phyloP scores from a whole-genome alignment of 83 land plant species.

The Larix sibirica region DNA sequence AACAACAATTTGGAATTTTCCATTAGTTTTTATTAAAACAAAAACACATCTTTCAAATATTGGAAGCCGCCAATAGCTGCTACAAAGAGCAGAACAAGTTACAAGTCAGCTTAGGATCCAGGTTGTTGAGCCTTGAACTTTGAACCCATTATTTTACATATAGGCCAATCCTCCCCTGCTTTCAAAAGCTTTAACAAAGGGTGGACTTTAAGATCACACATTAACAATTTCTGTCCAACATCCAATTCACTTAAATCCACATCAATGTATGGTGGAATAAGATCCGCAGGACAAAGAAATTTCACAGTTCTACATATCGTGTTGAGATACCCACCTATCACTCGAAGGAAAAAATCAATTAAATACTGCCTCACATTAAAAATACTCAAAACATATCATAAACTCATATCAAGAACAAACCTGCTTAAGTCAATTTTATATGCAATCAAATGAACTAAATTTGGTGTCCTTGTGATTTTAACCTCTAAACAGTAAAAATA shows the following conservation, averaged over 20 bases:
- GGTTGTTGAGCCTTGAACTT: conserved; percentile 2
- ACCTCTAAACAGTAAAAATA: no score
- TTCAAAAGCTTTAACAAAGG: conserved; percentile 38
- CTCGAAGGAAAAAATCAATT: not conserved
- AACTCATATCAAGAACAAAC: not conserved
- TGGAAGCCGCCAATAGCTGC: not conserved
- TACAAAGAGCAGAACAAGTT: not conserved
- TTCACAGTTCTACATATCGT: conserved; percentile 80
- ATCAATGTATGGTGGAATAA: conserved; percentile 86
- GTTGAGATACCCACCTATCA: conserved; percentile 77
- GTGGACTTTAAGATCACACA: conserved; percentile 83
- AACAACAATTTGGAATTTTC: not conserved
- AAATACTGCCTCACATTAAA: not conserved
- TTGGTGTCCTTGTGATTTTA: no score
- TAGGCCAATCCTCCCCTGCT: conserved; percentile 23
- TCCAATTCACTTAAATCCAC: conserved; percentile 90
- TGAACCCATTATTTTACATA: conserved; percentile 50
- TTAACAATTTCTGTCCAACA: conserved; percentile 71
- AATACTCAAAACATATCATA: not conserved
- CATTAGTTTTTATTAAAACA: not conserved
- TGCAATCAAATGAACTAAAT: not conserved
- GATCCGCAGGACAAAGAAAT: conserved; percentile 82
- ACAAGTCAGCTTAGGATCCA: not conserved
- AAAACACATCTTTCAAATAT: not conserved
- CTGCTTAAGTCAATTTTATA: not conserved